These are phyloP conservation scores for Astrothelium macrocarpum DNA, from an alignment of 495 filamentous ascomycete genomes.

Conservation along the genomic window DNA sequence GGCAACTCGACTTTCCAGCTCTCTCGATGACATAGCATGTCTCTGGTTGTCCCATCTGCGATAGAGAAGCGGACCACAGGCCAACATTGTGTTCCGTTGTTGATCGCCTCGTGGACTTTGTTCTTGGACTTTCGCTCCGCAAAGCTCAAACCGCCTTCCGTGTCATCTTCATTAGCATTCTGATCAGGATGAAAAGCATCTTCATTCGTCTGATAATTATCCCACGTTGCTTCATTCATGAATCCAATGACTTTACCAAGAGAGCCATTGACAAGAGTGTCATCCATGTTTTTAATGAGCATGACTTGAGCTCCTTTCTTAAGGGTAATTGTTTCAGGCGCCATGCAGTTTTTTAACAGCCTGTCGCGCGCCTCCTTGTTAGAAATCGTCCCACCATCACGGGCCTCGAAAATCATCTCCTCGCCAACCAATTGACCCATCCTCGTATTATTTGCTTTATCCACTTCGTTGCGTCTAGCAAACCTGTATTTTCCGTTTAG, in stretches of 20 bases:
- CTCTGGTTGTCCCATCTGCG: slow-evolving; percentile 65
- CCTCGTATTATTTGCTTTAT: slow-evolving; percentile 66
- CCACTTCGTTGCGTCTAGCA: slow-evolving; percentile 83
- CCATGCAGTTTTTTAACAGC: slow-evolving; percentile 85
- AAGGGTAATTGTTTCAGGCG: slow-evolving; percentile 61
- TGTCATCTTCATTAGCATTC: slow-evolving; percentile 32
- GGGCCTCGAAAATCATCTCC: slow-evolving; percentile 54
- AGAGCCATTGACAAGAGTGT: slow-evolving; percentile 85
- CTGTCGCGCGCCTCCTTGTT: slow-evolving; percentile 62
- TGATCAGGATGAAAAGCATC: slow-evolving; percentile 24
- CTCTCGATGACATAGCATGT: slow-evolving; percentile 75
- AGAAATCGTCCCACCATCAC: slow-evolving; percentile 63
- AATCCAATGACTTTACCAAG: slow-evolving; percentile 78
- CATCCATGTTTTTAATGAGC: slow-evolving; percentile 99
- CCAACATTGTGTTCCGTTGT: slow-evolving; percentile 40
- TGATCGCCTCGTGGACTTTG: slow-evolving; percentile 24
- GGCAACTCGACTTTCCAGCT: slow-evolving; percentile 95
- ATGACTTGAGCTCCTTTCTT: slow-evolving; percentile 95
- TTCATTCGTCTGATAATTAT: slow-evolving; percentile 48
- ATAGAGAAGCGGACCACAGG: slow-evolving; percentile 75
- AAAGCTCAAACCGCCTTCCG: slow-evolving; percentile 36
- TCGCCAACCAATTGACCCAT: slow-evolving; percentile 64
- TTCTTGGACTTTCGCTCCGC: slow-evolving; percentile 14
- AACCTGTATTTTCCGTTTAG: slow-evolving; percentile 46
- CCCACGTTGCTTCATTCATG: slow-evolving; percentile 75